Conservation (phyloP, 2,329 filamentous ascomycete species). For the Aspergillus costaricaensis region DNA sequence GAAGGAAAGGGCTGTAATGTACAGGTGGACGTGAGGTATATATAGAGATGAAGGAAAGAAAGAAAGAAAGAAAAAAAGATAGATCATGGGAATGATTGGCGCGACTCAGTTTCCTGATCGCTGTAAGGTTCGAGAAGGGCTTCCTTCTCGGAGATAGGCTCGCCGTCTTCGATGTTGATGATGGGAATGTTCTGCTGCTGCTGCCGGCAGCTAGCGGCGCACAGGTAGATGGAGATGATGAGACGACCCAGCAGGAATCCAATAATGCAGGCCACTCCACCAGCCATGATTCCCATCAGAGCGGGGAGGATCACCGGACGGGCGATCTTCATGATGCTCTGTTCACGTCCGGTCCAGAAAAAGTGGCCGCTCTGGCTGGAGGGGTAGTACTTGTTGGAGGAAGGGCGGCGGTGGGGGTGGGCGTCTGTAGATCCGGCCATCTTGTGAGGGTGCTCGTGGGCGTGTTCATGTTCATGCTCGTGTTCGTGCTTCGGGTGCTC, state of each 20-base stretch:
- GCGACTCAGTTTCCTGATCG: constrained; percentile 2
- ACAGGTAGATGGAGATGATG: constrained; percentile 8
- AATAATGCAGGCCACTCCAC: constrained; percentile 39
- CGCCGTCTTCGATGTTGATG: constrained; percentile 10
- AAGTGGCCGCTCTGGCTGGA: constrained; percentile 22
- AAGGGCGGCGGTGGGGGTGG: not conserved
- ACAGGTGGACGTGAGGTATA: not conserved
- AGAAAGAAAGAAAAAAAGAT: not conserved
- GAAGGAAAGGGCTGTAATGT: not conserved
- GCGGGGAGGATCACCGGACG: constrained; percentile 43
- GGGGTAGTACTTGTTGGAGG: not conserved
- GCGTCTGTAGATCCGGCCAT: not conserved
- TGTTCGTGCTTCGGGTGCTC: not conserved
- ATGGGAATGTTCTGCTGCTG: not conserved
- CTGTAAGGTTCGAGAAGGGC: constrained; percentile 8
- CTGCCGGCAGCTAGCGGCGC: constrained; percentile 10
- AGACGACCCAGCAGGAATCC: constrained; percentile 41
- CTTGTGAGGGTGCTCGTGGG: not conserved
- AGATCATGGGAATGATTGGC: not conserved
- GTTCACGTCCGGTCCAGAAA: constrained; percentile 24
- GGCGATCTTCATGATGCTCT: constrained; percentile 30
- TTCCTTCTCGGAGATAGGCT: constrained; percentile 20
- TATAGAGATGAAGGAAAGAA: constrained; percentile 4
- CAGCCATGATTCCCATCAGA: constrained; percentile 40
- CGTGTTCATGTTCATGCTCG: not conserved